Evolutionary conservation across 2,329 filamentous ascomycete species (phyloP).

Genomic region (Sarocladium strictum): DNA sequence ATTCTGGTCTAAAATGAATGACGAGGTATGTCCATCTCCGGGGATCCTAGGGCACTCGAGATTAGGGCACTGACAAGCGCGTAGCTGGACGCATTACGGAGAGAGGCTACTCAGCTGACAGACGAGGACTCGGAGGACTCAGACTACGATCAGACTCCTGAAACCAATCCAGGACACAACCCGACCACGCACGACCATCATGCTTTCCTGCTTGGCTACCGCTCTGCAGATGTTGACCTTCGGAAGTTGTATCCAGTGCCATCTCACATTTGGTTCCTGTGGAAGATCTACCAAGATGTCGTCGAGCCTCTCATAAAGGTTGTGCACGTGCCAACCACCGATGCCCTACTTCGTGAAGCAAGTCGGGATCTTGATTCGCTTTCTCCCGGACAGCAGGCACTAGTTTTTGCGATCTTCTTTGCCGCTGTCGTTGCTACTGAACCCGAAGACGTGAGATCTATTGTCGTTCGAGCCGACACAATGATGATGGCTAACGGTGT

Average conservation of each 20-base stretch:
- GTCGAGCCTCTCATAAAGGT: constrained; percentile 69
- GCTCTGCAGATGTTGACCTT: constrained; percentile 63
- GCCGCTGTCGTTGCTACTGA: constrained; percentile 53
- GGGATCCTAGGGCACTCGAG: neutral
- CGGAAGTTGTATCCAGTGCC: constrained; percentile 58
- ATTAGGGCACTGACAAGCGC: constrained; percentile 9
- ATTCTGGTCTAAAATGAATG: constrained; percentile 71
- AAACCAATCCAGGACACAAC: constrained; percentile 22
- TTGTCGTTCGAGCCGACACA: neutral
- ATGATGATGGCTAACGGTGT: neutral
- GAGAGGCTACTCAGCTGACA: constrained; percentile 41
- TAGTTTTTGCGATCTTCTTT: constrained; percentile 60
- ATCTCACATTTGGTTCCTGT: constrained; percentile 60
- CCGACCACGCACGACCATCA: constrained; percentile 47
- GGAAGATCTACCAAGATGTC: constrained; percentile 66
- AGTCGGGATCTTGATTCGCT: constrained; percentile 54
- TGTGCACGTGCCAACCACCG: constrained; percentile 62
- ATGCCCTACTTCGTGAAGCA: constrained; percentile 54
- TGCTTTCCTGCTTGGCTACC: constrained; percentile 67
- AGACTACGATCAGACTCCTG: constrained; percentile 54
- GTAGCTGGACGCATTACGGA: constrained; percentile 36
- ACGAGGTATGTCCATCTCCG: constrained; percentile 48
- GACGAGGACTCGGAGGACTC: constrained; percentile 44
- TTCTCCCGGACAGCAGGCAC: constrained; percentile 48
- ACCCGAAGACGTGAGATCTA: constrained; percentile 45